phyloP scores from a whole-genome alignment of 2,329 filamentous ascomycete species.

The Thielaviopsis ethacetica region DNA sequence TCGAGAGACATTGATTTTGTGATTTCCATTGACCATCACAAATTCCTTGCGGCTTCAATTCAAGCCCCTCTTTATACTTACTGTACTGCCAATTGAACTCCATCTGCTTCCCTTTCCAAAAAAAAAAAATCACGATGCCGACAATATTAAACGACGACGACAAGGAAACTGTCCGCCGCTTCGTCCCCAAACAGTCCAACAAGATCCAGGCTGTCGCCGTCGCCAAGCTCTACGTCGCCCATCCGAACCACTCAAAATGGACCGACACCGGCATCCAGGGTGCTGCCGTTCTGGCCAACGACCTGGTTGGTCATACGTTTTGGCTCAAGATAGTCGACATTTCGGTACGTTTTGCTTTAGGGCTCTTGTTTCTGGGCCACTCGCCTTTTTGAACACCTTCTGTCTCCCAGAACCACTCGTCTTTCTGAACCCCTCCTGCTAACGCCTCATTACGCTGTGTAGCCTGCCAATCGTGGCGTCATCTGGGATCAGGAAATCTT shows the following conservation, averaged over 20 bases:
- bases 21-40: too few relatives aligned
- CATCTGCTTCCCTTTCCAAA: neutral
- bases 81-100: neutral
- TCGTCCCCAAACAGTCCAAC: conserved; percentile 84
- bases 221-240: conserved; percentile 81
- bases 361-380: neutral
- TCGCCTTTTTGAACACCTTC: too few relatives aligned
- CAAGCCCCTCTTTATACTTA: neutral
- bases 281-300: conserved; percentile 79
- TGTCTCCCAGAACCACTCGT: neutral
- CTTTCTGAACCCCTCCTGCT: conserved; percentile 10
- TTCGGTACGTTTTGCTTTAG: conserved; percentile 44
- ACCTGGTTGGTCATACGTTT: conserved; percentile 86
- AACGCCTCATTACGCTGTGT: conserved; percentile 12
- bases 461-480: conserved; percentile 67
- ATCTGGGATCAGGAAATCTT: conserved; percentile 98
- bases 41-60: too few relatives aligned
- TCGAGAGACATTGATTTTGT: too few relatives aligned
- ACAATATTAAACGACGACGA: conserved; percentile 60
- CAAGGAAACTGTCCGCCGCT: conserved; percentile 90
- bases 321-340: conserved; percentile 97
- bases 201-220: conserved; percentile 96
- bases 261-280: conserved; percentile 88
- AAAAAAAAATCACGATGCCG: conserved; percentile 1
- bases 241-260: conserved; percentile 77